These are phyloP conservation scores for Lachancea kluyveri DNA, from an alignment of 805 yeast species.

Conservation along the genomic window DNA sequence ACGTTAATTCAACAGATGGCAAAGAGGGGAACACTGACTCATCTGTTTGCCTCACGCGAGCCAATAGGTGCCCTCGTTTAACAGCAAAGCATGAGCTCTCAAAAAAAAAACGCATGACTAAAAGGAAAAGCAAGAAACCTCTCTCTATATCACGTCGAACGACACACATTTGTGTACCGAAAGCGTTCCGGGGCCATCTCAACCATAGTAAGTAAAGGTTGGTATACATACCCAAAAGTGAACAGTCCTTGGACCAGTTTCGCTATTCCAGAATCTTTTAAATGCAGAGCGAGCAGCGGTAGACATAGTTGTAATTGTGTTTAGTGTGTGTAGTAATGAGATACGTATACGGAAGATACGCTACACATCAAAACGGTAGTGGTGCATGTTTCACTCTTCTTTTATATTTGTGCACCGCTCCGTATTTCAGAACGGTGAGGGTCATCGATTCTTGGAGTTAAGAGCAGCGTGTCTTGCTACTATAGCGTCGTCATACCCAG, in stretches of 20 bases:
- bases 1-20: too few relatives aligned
- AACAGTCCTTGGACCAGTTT: slow-evolving; percentile 95
- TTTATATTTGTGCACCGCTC: too few relatives aligned
- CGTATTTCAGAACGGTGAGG: too few relatives aligned
- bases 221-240: slow-evolving; percentile 79
- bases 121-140: neutral
- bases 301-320: too few relatives aligned
- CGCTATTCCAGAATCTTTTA: slow-evolving; percentile 68
- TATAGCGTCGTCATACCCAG: too few relatives aligned
- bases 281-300: slow-evolving; percentile 34
- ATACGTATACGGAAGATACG: slow-evolving; percentile 3
- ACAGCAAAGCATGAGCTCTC: neutral
- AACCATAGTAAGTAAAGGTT: neutral
- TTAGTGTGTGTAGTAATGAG: slow-evolving; percentile 3
- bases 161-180: neutral
- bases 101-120: slow-evolving; percentile 1
- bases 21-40: neutral
- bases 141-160: neutral
- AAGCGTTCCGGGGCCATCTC: neutral
- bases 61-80: neutral
- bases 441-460: too few relatives aligned
- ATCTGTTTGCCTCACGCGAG: neutral
- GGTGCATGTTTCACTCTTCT: too few relatives aligned
- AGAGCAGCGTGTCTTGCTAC: too few relatives aligned
- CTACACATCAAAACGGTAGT: too few relatives aligned